Percentiles rank a stretch among this genome's conserved stretches.
Evolutionary conservation across 2,329 filamentous ascomycete genomes (phyloP).

Genomic region (Leptographium wingfieldii): DNA sequence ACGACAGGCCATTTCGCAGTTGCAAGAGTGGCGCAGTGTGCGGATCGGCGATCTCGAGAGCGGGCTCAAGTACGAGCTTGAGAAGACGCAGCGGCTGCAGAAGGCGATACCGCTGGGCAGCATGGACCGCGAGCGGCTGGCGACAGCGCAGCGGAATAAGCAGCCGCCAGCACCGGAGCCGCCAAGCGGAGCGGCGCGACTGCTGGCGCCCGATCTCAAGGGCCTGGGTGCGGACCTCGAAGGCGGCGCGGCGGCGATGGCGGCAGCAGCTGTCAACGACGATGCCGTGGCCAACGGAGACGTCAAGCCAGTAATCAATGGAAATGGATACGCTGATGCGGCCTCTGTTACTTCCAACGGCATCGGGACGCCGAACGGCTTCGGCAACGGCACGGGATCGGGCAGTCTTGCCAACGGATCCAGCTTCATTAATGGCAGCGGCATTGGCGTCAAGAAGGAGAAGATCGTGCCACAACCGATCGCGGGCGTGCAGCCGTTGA

Average conservation of each 20-base stretch:
- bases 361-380: constrained; percentile 21
- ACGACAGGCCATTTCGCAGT: constrained; percentile 73
- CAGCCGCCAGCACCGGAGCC: constrained; percentile 60
- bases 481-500: constrained; percentile 49
- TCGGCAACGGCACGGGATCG: constrained; percentile 17
- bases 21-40: constrained; percentile 86
- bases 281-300: constrained; percentile 15
- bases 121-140: constrained; percentile 70
- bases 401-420: constrained; percentile 7
- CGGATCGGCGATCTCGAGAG: constrained; percentile 73
- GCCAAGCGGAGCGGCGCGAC: constrained; percentile 62
- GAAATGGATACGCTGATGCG: background rate
- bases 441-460: constrained; percentile 26
- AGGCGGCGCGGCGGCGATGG: background rate
- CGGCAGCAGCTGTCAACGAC: background rate
- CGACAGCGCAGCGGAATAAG: constrained; percentile 56
- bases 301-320: background rate
- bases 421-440: constrained; percentile 20
- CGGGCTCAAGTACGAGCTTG: constrained; percentile 85
- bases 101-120: constrained; percentile 60
- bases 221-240: constrained; percentile 41
- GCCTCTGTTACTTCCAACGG: constrained; percentile 19
- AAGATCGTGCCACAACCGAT: constrained; percentile 44
- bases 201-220: constrained; percentile 43
- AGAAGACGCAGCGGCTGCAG: constrained; percentile 67